Conservation (phyloP, 805 yeast genomes). For the Priceomyces fermenticarens region DNA sequence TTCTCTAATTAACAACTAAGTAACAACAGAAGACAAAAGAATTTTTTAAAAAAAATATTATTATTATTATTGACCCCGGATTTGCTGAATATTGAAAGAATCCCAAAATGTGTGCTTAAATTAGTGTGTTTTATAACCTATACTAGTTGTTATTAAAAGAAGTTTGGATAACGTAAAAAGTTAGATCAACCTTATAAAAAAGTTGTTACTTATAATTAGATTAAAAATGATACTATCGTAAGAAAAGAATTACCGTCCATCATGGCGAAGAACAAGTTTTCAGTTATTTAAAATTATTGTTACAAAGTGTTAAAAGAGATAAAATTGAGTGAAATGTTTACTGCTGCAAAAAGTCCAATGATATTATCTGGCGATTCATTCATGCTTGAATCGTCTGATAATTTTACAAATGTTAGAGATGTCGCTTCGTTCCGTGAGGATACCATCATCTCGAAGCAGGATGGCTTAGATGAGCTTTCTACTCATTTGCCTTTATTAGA, state of each 20-base stretch:
- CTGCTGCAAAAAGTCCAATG: slow-evolving; percentile 20
- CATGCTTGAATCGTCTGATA: slow-evolving; percentile 22
- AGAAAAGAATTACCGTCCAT: slow-evolving; percentile 20
- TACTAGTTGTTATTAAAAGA: slow-evolving; percentile 9
- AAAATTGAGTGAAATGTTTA: slow-evolving; percentile 17
- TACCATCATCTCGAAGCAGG: slow-evolving; percentile 12
- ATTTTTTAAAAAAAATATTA: not conserved
- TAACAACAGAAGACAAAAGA: not conserved
- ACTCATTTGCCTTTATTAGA: slow-evolving; percentile 22
- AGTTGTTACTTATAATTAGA: slow-evolving; percentile 23
- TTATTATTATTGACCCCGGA: not conserved
- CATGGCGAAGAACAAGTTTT: slow-evolving; percentile 23
- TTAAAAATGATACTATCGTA: slow-evolving; percentile 31
- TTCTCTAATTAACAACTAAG: not conserved
- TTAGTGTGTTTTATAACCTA: slow-evolving; percentile 10
- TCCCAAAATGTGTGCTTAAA: slow-evolving; percentile 36
- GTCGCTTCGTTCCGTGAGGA: slow-evolving; percentile 5
- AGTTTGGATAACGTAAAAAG: slow-evolving; percentile 11
- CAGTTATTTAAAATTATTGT: not conserved
- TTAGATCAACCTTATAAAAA: slow-evolving; percentile 13
- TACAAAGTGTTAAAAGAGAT: slow-evolving; percentile 8
- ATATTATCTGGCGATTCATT: slow-evolving; percentile 21
- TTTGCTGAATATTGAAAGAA: slow-evolving; percentile 1
- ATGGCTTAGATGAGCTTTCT: slow-evolving; percentile 20
- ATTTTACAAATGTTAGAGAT: slow-evolving; percentile 14